Conservation (phyloP, 2,329 filamentous ascomycete species). For the Alternaria dauci region DNA sequence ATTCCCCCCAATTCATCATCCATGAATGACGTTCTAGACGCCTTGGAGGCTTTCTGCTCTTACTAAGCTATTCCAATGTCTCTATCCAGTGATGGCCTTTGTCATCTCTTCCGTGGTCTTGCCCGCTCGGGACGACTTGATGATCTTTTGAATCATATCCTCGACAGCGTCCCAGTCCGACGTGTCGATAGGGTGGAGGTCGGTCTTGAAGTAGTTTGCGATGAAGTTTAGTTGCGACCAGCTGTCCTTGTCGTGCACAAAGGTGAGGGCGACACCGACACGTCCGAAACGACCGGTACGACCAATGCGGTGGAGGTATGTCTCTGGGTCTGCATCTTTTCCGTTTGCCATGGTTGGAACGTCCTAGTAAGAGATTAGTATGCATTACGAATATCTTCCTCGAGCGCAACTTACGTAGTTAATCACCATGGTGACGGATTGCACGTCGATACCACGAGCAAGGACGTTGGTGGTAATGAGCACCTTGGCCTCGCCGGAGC, state of each 20-base stretch:
- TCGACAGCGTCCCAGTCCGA: slow-evolving; percentile 93
- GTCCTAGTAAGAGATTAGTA: slow-evolving; percentile 48
- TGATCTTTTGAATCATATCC: slow-evolving; percentile 74
- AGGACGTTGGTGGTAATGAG: slow-evolving; percentile 98
- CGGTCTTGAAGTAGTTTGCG: slow-evolving; percentile 78
- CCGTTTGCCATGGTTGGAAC: slow-evolving; percentile 66
- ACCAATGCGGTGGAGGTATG: slow-evolving; percentile 96
- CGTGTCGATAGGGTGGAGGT: slow-evolving; percentile 81
- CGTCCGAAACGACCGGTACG: slow-evolving; percentile 96
- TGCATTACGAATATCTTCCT: not conserved
- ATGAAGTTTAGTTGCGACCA: slow-evolving; percentile 84
- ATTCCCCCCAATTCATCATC: not conserved
- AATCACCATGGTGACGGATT: slow-evolving; percentile 96
- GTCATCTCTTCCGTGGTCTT: slow-evolving; percentile 53
- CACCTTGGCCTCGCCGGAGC: slow-evolving; percentile 87
- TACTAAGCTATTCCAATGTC: not conserved
- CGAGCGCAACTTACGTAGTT: slow-evolving; percentile 73
- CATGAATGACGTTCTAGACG: not conserved
- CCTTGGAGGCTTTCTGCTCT: not conserved
- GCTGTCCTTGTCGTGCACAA: slow-evolving; percentile 86
- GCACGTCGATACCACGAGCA: slow-evolving; percentile 90
- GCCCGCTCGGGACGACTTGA: slow-evolving; percentile 53
- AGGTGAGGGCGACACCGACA: slow-evolving; percentile 94
- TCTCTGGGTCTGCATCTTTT: slow-evolving; percentile 80
- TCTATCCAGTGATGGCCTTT: not conserved